Evolutionary conservation across 1,284 basidiomycete species (phyloP).

Genomic region (Phellopilus nigrolimitatus): DNA sequence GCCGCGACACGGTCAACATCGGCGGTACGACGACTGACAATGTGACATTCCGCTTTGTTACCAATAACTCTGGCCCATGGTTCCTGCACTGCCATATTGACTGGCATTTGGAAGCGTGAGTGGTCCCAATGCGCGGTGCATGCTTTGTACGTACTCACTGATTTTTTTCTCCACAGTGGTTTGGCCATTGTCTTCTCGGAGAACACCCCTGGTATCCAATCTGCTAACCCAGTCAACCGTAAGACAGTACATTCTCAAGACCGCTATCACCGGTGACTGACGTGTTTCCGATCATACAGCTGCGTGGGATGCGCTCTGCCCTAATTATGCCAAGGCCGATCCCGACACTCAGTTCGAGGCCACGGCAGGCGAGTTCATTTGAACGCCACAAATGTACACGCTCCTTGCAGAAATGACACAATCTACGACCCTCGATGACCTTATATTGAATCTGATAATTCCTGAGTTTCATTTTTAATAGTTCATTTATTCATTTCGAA

Average conservation of each 20-base stretch:
- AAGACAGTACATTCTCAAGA: constrained; percentile 9
- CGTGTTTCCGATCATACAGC: constrained; percentile 21
- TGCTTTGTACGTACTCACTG: constrained; percentile 25
- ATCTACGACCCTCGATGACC: too few species aligned
- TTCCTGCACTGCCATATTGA: constrained; percentile 39
- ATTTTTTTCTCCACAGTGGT: constrained; percentile 35
- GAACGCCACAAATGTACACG: too few species aligned
- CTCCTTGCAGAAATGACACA: too few species aligned
- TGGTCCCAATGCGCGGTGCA: constrained; percentile 13
- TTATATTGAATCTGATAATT: constrained; percentile 5
- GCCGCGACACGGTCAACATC: constrained; percentile 34
- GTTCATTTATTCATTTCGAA: too few species aligned
- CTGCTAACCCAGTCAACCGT: constrained; percentile 26
- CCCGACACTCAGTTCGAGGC: constrained; percentile 11
- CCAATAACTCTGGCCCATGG: constrained; percentile 46
- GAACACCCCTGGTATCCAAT: constrained; percentile 26
- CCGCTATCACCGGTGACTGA: background rate
- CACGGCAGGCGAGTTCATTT: background rate
- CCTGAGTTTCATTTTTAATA: too few species aligned
- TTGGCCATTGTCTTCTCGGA: constrained; percentile 40
- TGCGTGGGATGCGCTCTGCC: constrained; percentile 26
- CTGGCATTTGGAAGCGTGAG: constrained; percentile 19
- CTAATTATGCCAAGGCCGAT: constrained; percentile 21
- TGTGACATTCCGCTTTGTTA: constrained; percentile 41
- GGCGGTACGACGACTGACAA: constrained; percentile 25